Conservation (phyloP, 2,329 filamentous ascomycete species). For the Hymenoscyphus repandus region DNA sequence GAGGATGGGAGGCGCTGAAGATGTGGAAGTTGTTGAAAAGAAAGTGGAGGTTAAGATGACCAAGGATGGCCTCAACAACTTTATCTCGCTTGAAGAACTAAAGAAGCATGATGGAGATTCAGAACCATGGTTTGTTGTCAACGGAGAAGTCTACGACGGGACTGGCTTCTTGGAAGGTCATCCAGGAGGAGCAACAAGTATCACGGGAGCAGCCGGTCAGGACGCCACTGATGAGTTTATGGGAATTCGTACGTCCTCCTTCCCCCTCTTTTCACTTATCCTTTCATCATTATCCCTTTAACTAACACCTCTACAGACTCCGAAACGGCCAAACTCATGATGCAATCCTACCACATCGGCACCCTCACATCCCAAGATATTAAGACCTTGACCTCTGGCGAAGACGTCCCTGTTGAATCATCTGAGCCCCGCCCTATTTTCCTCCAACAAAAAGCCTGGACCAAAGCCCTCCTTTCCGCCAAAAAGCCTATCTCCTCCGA, state of each 20-base stretch:
- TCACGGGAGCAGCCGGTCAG: slow-evolving; percentile 73
- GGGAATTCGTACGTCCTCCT: slow-evolving; percentile 68
- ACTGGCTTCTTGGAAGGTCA: slow-evolving; percentile 75
- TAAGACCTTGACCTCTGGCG: slow-evolving; percentile 44
- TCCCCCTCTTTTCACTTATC: neutral
- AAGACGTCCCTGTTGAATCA: slow-evolving; percentile 34
- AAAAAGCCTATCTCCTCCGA: slow-evolving; percentile 72
- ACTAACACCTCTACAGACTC: slow-evolving; percentile 57
- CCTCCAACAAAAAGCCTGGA: slow-evolving; percentile 68
- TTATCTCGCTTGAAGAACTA: slow-evolving; percentile 68
- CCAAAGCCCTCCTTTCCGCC: slow-evolving; percentile 61
- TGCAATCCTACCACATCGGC: slow-evolving; percentile 80
- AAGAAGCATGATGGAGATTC: slow-evolving; percentile 59
- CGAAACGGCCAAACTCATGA: slow-evolving; percentile 88
- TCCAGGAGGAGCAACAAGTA: slow-evolving; percentile 81
- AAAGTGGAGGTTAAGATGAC: slow-evolving; percentile 72
- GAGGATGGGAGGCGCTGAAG: slow-evolving; percentile 48
- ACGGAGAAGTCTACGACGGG: slow-evolving; percentile 85
- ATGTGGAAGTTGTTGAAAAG: slow-evolving; percentile 42
- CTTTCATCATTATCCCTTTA: neutral
- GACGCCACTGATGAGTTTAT: slow-evolving; percentile 87
- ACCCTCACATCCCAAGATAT: slow-evolving; percentile 59
- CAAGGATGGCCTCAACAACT: slow-evolving; percentile 56
- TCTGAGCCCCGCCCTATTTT: slow-evolving; percentile 54
- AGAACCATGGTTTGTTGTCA: slow-evolving; percentile 81